Evolutionary conservation across 2,329 filamentous ascomycete genomes (phyloP).

Genomic region (Bisporella sp.): DNA sequence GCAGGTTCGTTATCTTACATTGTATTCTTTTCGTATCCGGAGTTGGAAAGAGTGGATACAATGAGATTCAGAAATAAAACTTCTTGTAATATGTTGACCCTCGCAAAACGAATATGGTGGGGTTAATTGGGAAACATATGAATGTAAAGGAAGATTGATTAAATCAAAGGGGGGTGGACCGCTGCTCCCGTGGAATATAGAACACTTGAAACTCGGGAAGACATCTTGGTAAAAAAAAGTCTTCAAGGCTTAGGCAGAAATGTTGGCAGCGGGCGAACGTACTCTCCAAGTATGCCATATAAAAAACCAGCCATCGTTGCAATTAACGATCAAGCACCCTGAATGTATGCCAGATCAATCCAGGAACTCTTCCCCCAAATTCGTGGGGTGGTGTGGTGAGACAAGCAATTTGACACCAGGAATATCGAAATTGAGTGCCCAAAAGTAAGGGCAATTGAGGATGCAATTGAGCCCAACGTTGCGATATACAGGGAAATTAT

Average conservation of each 20-base stretch:
- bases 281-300: conserved; percentile 42
- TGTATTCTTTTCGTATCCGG: no score
- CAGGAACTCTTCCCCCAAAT: conserved; percentile 15
- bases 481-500: conserved; percentile 33
- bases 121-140: no score
- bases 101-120: no score
- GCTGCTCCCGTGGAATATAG: no score
- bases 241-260: conserved; percentile 14
- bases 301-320: conserved; percentile 53
- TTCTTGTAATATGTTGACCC: no score
- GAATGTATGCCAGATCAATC: conserved; percentile 5
- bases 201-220: no score
- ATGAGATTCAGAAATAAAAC: no score
- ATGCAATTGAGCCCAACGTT: conserved; percentile 52
- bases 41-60: no score
- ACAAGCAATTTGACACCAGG: conserved; percentile 18
- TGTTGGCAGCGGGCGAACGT: conserved; percentile 20
- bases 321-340: background rate
- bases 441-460: conserved; percentile 14
- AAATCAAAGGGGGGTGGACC: no score
- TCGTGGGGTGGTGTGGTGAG: conserved; percentile 17
- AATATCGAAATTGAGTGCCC: conserved; percentile 19
- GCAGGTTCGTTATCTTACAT: background rate
- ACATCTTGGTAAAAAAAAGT: conserved; percentile 12
- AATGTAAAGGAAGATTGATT: no score